Evolutionary conservation across 2,329 filamentous ascomycete species (phyloP).

Genomic region (Fusarium nanum): DNA sequence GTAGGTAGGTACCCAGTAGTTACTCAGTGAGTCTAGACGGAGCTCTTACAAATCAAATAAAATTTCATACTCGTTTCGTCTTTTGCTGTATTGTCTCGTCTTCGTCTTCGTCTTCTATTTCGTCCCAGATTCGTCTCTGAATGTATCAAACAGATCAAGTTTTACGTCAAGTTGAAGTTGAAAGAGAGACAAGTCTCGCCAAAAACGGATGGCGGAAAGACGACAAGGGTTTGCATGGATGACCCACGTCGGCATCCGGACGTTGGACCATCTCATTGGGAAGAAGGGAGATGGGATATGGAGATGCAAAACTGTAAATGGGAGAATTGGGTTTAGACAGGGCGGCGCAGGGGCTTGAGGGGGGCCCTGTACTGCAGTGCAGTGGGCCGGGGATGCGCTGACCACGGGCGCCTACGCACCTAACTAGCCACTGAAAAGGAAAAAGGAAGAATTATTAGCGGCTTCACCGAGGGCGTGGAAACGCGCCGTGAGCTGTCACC

Average conservation of each 20-base stretch:
- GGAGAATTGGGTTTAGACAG: conserved; percentile 30
- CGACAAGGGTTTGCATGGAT: conserved; percentile 33
- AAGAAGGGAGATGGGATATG: conserved; percentile 14
- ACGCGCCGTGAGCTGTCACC: conserved; percentile 43
- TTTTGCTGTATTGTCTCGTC: no score
- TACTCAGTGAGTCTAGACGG: no score
- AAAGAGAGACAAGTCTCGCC: conserved; percentile 18
- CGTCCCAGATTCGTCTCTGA: not conserved
- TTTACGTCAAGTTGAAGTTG: not conserved
- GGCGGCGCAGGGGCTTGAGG: conserved; percentile 14
- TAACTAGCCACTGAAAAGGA: not conserved
- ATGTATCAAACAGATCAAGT: not conserved
- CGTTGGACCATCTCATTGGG: conserved; percentile 34
- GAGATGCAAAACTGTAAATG: conserved; percentile 5
- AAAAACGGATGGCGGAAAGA: conserved; percentile 20
- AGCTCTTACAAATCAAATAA: not conserved
- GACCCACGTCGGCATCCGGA: conserved; percentile 30
- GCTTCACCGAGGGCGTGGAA: conserved; percentile 49
- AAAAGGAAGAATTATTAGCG: conserved; percentile 28
- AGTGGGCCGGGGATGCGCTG: not conserved
- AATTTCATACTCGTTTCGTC: not conserved
- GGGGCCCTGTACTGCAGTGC: conserved; percentile 4
- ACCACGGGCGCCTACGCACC: not conserved
- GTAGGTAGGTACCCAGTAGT: no score
- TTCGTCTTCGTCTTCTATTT: not conserved